phyloP scores from a whole-genome alignment of 495 filamentous ascomycete genomes.

The Tuber borchii region DNA sequence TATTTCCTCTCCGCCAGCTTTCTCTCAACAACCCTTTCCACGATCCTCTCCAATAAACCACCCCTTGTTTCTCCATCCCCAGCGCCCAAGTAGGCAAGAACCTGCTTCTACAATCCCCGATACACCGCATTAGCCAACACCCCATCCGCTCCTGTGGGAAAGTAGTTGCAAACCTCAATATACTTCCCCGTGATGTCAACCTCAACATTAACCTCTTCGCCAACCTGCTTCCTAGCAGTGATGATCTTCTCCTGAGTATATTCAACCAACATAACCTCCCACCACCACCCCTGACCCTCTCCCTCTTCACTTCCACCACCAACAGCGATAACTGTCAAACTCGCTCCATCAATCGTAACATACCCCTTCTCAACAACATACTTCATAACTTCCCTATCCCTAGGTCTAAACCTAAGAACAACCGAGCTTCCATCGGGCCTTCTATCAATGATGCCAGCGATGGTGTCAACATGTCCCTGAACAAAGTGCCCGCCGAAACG shows the following conservation, averaged over 20 bases:
- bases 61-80: slow-evolving; percentile 54
- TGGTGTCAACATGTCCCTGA: slow-evolving; percentile 92
- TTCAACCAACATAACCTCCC: slow-evolving; percentile 98
- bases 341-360: slow-evolving; percentile 91
- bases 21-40: slow-evolving; percentile 69
- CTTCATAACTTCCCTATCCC: slow-evolving; percentile 58
- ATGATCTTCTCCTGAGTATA: slow-evolving; percentile 95
- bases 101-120: slow-evolving; percentile 61
- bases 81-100: slow-evolving; percentile 58
- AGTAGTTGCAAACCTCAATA: slow-evolving; percentile 50
- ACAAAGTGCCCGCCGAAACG: slow-evolving; percentile 85
- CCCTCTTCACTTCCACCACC: slow-evolving; percentile 27
- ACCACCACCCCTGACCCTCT: slow-evolving; percentile 68
- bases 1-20: slow-evolving; percentile 46
- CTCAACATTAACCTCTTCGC: slow-evolving; percentile 90
- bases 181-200: slow-evolving; percentile 99
- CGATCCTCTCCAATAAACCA: slow-evolving; percentile 71
- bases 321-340: slow-evolving; percentile 82
- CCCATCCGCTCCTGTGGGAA: neutral
- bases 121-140: slow-evolving; percentile 4
- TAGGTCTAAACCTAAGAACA: slow-evolving; percentile 73
- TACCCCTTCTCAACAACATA: slow-evolving; percentile 97
- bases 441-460: slow-evolving; percentile 61
- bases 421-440: slow-evolving; percentile 79
- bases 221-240: slow-evolving; percentile 68